Evolutionary conservation across 441 rosid genomes (phyloP).

Genomic region (Cnidoscolus chayamansa): DNA sequence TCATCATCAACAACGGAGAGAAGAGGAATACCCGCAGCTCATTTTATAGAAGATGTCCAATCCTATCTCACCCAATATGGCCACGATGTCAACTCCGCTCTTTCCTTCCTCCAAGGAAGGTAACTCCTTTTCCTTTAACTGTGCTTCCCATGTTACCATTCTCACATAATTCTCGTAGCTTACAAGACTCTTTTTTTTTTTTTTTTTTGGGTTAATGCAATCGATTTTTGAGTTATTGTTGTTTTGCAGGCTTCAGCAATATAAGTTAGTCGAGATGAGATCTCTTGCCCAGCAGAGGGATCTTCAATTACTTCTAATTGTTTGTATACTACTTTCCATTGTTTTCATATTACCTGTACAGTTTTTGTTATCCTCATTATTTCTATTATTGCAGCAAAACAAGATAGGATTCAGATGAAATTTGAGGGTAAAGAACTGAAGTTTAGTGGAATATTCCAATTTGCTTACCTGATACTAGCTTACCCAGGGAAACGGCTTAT

Average conservation of each 20-base stretch:
- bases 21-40: conserved; percentile 91
- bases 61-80: conserved; percentile 63
- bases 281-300: conserved; percentile 92
- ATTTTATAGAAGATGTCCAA: conserved; percentile 77
- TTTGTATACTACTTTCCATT: not conserved
- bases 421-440: not conserved
- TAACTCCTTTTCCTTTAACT: conserved; percentile 20
- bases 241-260: conserved; percentile 70
- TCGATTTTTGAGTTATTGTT: not conserved
- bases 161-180: not conserved
- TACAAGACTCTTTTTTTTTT: too few species aligned
- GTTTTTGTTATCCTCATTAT: not conserved
- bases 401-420: not conserved
- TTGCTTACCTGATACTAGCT: not conserved
- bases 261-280: conserved; percentile 88
- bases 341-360: not conserved
- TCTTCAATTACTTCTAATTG: conserved; percentile 47
- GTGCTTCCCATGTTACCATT: not conserved
- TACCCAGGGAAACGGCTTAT: not conserved
- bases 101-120: conserved; percentile 88
- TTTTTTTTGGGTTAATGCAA: not conserved
- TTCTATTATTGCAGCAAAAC: not conserved
- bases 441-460: not conserved
- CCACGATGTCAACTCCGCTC: conserved; percentile 65
- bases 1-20: conserved; percentile 50